Evolutionary conservation across 1,284 basidiomycete species (phyloP).

Genomic region (Paramarasmius palmivorus): DNA sequence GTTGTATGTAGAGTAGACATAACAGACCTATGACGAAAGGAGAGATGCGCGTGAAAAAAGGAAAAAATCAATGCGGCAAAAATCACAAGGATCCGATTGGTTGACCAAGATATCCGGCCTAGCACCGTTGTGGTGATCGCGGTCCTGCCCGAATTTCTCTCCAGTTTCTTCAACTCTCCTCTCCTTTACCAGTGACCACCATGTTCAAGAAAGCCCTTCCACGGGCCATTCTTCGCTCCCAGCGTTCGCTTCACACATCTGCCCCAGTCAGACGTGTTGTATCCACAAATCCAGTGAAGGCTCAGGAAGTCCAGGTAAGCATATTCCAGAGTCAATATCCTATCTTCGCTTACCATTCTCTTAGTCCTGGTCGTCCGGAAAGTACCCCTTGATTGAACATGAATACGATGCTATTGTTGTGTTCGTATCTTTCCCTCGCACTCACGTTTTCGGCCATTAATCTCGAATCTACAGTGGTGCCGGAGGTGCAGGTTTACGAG

Average conservation of each 20-base stretch:
- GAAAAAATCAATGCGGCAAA: slow-evolving; percentile 12
- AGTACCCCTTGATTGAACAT: slow-evolving; percentile 97
- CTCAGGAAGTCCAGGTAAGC: slow-evolving; percentile 78
- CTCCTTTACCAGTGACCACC: slow-evolving; percentile 21
- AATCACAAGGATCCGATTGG: slow-evolving; percentile 48
- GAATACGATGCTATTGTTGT: slow-evolving; percentile 97
- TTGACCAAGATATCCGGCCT: neutral
- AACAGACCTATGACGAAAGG: no score
- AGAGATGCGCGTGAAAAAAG: no score
- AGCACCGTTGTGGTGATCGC: neutral
- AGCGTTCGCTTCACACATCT: slow-evolving; percentile 65
- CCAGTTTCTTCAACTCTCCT: slow-evolving; percentile 1
- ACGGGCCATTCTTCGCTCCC: slow-evolving; percentile 46
- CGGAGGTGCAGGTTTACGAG: slow-evolving; percentile 96
- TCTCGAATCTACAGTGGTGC: slow-evolving; percentile 69
- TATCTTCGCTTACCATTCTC: slow-evolving; percentile 18
- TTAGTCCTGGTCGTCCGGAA: slow-evolving; percentile 76
- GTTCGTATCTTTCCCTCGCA: slow-evolving; percentile 51
- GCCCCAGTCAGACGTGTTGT: slow-evolving; percentile 62
- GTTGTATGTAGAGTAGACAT: neutral
- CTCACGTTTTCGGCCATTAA: slow-evolving; percentile 2
- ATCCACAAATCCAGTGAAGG: slow-evolving; percentile 77
- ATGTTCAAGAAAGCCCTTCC: slow-evolving; percentile 46
- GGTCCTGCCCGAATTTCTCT: neutral
- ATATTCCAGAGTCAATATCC: slow-evolving; percentile 10